phyloP scores from a whole-genome alignment of 257 asterid genomes.

The Capsicum rhomboideum region DNA sequence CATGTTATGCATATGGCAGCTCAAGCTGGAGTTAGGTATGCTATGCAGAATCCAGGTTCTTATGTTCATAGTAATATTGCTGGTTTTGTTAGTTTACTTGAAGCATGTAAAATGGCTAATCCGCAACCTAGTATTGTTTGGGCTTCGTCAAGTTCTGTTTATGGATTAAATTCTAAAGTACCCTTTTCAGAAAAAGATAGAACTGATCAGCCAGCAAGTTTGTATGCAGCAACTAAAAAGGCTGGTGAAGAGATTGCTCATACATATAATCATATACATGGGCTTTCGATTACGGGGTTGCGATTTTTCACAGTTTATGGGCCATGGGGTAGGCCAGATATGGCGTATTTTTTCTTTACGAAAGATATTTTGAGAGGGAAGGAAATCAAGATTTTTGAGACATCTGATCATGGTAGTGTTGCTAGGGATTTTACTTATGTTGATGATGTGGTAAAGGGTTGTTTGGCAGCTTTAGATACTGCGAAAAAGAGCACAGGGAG shows the following conservation, averaged over 20 bases:
- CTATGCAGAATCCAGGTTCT: constrained; percentile 66
- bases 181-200: constrained; percentile 71
- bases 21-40: constrained; percentile 83
- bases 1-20: constrained; percentile 90
- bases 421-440: constrained; percentile 77
- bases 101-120: constrained; percentile 47
- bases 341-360: constrained; percentile 80
- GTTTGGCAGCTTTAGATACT: constrained; percentile 60
- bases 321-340: constrained; percentile 93
- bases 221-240: constrained; percentile 80
- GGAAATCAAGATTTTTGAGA: constrained; percentile 63
- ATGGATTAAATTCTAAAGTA: constrained; percentile 73
- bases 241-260: constrained; percentile 90
- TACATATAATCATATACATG: constrained; percentile 66
- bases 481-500: constrained; percentile 64
- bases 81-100: constrained; percentile 64
- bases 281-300: constrained; percentile 69
- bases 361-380: constrained; percentile 67
- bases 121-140: constrained; percentile 70
- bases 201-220: constrained; percentile 77
- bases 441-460: constrained; percentile 81
- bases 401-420: constrained; percentile 53
- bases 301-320: constrained; percentile 79
- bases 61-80: constrained; percentile 59
- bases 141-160: constrained; percentile 85